Percentiles rank a stretch among this genome's conserved stretches.
phyloP scores from a whole-genome alignment of 2,329 filamentous ascomycete genomes.

The Xylaria sp. region DNA sequence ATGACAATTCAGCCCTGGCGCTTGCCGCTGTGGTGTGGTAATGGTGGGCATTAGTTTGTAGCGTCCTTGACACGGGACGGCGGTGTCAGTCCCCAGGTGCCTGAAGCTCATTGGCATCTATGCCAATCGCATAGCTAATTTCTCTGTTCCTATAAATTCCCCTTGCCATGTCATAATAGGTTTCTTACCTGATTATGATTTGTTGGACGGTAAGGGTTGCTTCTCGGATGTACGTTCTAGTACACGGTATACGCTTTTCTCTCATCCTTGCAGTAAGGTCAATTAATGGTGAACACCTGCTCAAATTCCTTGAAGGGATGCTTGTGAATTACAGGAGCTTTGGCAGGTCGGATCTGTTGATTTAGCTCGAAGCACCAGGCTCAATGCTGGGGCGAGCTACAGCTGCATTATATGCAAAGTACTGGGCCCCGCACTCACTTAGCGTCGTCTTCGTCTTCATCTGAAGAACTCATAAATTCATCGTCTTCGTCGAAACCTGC shows the following conservation, averaged over 20 bases:
- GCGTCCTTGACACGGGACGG: not conserved
- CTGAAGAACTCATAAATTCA: conserved; percentile 75
- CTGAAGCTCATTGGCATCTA: not conserved
- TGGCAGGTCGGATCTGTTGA: not conserved
- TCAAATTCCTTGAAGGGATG: too few relatives aligned
- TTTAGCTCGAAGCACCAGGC: not conserved
- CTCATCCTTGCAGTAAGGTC: too few relatives aligned
- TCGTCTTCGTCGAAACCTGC: conserved; percentile 85
- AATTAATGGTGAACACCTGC: not conserved
- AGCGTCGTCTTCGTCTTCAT: conserved; percentile 61
- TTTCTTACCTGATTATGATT: not conserved
- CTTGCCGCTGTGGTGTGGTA: not conserved
- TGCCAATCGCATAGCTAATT: not conserved
- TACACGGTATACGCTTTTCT: not conserved
- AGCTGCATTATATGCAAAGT: not conserved
- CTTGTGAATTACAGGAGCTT: not conserved
- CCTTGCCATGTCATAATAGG: not conserved
- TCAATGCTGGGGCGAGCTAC: not conserved
- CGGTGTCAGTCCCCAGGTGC: not conserved
- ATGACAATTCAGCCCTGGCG: not conserved
- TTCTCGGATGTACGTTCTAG: not conserved
- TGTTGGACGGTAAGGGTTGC: not conserved
- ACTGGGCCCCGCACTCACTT: conserved; percentile 21
- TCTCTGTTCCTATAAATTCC: not conserved
- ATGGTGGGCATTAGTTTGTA: not conserved